Evolutionary conservation across 169 alveolate species (phyloP).

Genomic region (Cryptosporidium xiaoi): DNA sequence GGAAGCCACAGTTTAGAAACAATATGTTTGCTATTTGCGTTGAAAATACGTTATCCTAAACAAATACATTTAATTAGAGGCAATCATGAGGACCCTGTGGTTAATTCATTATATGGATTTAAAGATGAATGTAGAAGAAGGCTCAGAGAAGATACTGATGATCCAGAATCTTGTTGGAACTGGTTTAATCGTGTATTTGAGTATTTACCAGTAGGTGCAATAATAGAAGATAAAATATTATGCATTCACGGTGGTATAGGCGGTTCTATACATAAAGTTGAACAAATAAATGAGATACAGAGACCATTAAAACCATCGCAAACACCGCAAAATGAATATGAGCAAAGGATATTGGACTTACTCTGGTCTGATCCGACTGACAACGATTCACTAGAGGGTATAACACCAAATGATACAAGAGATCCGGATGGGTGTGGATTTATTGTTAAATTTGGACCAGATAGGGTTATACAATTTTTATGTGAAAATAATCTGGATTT

Average conservation of each 20-base stretch:
- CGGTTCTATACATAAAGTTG: constrained; percentile 86
- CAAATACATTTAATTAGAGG: constrained; percentile 98
- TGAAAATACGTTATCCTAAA: constrained; percentile 95
- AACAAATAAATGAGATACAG: constrained; percentile 90
- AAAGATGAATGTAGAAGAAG: constrained; percentile 98
- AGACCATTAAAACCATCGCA: constrained; percentile 96
- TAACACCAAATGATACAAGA: constrained; percentile 96
- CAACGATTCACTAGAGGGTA: constrained; percentile 96
- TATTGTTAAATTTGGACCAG: constrained; percentile 97
- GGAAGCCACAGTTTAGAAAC: constrained; percentile 94
- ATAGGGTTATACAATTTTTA: constrained; percentile 86
- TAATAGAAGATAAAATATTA: constrained; percentile 95
- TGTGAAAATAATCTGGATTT: constrained; percentile 84
- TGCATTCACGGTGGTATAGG: constrained; percentile 99
- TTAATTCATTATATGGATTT: constrained; percentile 98
- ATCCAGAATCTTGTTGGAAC: constrained; percentile 93
- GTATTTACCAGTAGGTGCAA: constrained; percentile 98
- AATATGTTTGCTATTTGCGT: constrained; percentile 95
- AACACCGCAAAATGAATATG: constrained; percentile 89
- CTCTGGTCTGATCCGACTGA: constrained; percentile 99
- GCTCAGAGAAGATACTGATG: constrained; percentile 95
- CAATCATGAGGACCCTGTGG: constrained; percentile 98
- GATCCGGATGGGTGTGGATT: constrained; percentile 99
- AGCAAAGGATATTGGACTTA: constrained; percentile 86
- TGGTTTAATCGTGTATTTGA: constrained; percentile 96